Conservation (phyloP, 2,329 filamentous ascomycete genomes). For the Diaporthe vexans region DNA sequence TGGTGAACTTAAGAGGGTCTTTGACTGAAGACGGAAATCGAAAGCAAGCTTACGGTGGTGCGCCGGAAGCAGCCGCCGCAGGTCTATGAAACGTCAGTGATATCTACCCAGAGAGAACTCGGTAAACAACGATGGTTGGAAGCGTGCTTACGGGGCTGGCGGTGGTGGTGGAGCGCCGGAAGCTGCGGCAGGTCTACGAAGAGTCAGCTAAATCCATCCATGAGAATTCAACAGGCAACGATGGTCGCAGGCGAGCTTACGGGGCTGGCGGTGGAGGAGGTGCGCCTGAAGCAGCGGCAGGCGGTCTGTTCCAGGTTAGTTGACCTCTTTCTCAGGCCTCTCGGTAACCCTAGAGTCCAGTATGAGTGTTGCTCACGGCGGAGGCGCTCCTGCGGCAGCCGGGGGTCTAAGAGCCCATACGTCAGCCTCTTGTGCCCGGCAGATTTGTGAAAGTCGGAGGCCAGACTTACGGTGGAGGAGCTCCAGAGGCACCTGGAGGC, state of each 20-base stretch:
- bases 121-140: too few species aligned
- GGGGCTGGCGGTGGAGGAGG: background rate
- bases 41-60: too few species aligned
- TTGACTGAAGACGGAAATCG: too few species aligned
- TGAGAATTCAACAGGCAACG: too few species aligned
- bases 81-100: too few species aligned
- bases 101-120: too few species aligned
- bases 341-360: too few species aligned
- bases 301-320: conserved; percentile 3
- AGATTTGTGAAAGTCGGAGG: background rate
- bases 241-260: background rate
- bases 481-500: conserved; percentile 1
- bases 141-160: too few species aligned
- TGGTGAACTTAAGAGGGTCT: too few species aligned
- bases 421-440: background rate
- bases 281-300: background rate
- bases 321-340: background rate
- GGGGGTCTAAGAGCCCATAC: background rate
- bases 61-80: too few species aligned
- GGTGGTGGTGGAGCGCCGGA: background rate
- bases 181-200: background rate
- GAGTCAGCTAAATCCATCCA: background rate
- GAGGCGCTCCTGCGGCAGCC: conserved; percentile 5
- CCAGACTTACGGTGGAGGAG: conserved; percentile 19
- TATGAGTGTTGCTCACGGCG: background rate